Base-by-base conservation (phyloP, 2,329 filamentous ascomycete genomes). In the Calonectria hawksworthii region DNA sequence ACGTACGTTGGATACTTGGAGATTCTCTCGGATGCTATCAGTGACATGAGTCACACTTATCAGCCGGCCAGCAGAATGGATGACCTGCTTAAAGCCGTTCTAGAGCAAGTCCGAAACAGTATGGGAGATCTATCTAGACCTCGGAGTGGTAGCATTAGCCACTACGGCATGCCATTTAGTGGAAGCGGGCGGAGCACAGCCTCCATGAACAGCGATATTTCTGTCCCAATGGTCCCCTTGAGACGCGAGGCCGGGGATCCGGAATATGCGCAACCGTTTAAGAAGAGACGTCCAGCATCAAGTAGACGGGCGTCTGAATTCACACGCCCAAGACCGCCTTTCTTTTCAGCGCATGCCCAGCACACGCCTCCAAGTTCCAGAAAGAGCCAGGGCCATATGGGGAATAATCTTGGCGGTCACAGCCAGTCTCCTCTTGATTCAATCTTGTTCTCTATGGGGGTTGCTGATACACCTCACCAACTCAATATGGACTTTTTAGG, bases 1-100 rank as follows among this genome's bases (percentile, higher is more conserved):
- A 83, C 82, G 18, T 86, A 86, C 66, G 80, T 87, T 41, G 82
- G 84, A 61, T 90, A 90, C 79, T 86, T 91, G 14, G 89, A 91
- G 81, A 89, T 89, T 44, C 85, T 91, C 2, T 87, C 88, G 0
- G 84, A 86, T 14, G 87, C 89, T 5, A 85, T 91, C 10, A 84
- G 86, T 26, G 90, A 91, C 75, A 90, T 91, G 89, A 85, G 86
- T 61, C 81, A 86, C 26, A 87, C 87, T 1, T 91, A 90, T 79
- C 87, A 90, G 70, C 89, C 90, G 1, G 89, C 89, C 0, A 86
- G 87, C 41, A 86, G 87, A 68, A 91, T 91, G 89, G 87, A 89
- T 36, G 83, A 86, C 21, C 85, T 91, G 8, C 85, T 91, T 5
- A 87, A 88, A 74, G 87, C 86, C n/a, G 88, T 90, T n/a, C 85